phyloP scores from a whole-genome alignment of 2,329 filamentous ascomycete genomes.

The Penicillium expansum region DNA sequence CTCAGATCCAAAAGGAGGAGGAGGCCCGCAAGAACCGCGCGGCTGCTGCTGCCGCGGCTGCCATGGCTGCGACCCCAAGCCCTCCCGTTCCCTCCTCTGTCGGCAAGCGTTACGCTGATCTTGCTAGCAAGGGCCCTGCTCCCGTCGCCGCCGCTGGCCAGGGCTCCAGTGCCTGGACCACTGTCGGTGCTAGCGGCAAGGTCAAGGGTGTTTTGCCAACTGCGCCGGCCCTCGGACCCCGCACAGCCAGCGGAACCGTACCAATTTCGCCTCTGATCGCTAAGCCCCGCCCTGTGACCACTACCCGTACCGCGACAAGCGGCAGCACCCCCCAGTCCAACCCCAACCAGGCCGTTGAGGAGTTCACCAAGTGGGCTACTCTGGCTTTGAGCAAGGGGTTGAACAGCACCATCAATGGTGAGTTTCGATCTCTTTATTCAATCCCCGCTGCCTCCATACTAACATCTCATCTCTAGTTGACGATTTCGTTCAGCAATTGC shows the following conservation, averaged over 20 bases:
- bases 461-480: slow-evolving; percentile 58
- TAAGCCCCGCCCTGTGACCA: slow-evolving; percentile 56
- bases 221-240: slow-evolving; percentile 44
- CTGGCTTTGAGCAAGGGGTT: slow-evolving; percentile 73
- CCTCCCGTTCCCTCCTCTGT: slow-evolving; percentile 46
- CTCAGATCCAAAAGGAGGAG: slow-evolving; percentile 96
- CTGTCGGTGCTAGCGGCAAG: slow-evolving; percentile 91
- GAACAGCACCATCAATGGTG: slow-evolving; percentile 66
- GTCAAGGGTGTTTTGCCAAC: slow-evolving; percentile 69
- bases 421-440: slow-evolving; percentile 24
- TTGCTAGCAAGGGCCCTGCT: slow-evolving; percentile 72
- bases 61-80: slow-evolving; percentile 45
- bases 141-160: slow-evolving; percentile 44
- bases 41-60: slow-evolving; percentile 46
- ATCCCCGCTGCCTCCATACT: slow-evolving; percentile 24
- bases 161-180: slow-evolving; percentile 75
- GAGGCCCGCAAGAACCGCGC: slow-evolving; percentile 81
- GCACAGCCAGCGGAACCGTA: slow-evolving; percentile 48
- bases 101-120: slow-evolving; percentile 90
- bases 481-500: slow-evolving; percentile 72
- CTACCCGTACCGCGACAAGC: slow-evolving; percentile 48
- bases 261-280: slow-evolving; percentile 44
- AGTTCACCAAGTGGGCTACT: slow-evolving; percentile 91
- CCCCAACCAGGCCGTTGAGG: slow-evolving; percentile 70
- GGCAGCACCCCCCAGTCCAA: slow-evolving; percentile 44